phyloP scores from a whole-genome alignment of 2,329 filamentous ascomycete genomes.

The Leptographium galeiforme region DNA sequence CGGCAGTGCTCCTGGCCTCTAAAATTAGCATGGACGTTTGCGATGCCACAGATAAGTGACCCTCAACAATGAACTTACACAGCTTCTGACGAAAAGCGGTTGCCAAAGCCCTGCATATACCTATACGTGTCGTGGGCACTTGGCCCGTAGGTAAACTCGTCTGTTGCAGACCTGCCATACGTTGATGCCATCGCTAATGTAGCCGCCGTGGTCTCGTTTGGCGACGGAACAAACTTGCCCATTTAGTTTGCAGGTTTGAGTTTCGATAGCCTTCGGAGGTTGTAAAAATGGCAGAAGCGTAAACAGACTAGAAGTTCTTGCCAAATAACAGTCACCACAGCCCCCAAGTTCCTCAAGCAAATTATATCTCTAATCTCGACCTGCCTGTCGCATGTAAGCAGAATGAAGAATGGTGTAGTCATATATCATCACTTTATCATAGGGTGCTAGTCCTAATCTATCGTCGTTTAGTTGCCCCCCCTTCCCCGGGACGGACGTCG shows the following conservation, averaged over 20 bases:
- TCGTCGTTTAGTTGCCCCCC: too few species aligned
- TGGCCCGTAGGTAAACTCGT: not conserved
- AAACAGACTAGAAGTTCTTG: not conserved
- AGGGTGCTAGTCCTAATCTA: too few species aligned
- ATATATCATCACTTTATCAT: not conserved
- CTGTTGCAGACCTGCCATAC: not conserved
- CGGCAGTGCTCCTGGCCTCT: constrained; percentile 25
- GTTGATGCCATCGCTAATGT: not conserved
- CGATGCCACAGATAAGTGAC: not conserved
- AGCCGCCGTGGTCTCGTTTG: not conserved
- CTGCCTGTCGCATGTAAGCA: too few species aligned
- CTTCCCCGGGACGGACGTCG: not conserved
- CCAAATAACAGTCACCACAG: not conserved
- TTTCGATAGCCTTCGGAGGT: not conserved
- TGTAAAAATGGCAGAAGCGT: not conserved
- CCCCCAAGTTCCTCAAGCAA: not conserved
- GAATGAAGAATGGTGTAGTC: not conserved
- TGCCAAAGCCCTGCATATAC: constrained; percentile 44
- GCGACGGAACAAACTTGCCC: not conserved
- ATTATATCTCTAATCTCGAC: not conserved
- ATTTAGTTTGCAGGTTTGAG: not conserved
- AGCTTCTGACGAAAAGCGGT: constrained; percentile 33
- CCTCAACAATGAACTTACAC: constrained; percentile 11
- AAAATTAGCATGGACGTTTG: not conserved
- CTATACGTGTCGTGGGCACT: constrained; percentile 25